Evolutionary conservation across 768 basidiomycete species (phyloP), one percentile per base, ranked within the genome.

Genomic region (Xerocomellus chrysenteron): DNA sequence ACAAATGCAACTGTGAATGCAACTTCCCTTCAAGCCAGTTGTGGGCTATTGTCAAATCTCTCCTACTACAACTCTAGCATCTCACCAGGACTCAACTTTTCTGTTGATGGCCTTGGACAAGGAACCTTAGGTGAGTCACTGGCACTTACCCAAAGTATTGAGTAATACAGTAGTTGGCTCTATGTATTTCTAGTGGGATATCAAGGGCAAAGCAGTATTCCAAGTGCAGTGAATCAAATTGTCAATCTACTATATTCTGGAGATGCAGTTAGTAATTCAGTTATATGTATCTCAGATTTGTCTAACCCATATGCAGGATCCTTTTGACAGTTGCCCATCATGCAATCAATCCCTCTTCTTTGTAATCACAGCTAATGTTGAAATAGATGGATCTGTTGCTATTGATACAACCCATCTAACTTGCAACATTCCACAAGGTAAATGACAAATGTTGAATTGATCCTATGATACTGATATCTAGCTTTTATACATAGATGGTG

Each of bases 1-100:
- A 43, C 13, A 5, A 26, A 28, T 50, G 57, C 57, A 16, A 42
- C 45, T 40, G 54, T 66, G 2, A 63, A 64, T 57, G 46, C 64
- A 5, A 57, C 63, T 4, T 51, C 59, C 2, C 2, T 64, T 9
- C 33, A 52, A 26, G n/a, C 47, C 8, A 39, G 10, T 6, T 64
- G 63, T 44, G 46, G 59, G 0, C 53, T 64, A 11, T 17, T 65
- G 6, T 36, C 63, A 39, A 58, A 55, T 21, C 53, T 52, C 2
- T 50, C 64, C 19, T 41, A 21, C 10, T 13, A 24, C 2, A 14
- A 30, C 11, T 33, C n/a, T 12, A 45, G 3, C 13, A 4, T 8
- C 0, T 9, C 4, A 19, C 47, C 33, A 21, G 39, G 2, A n/a
- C 14, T 60, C 14, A 50, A 33, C 26, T 56, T 59, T 24, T 44